phyloP scores from a whole-genome alignment of 345 rosid species.

The Corymbia maculata region DNA sequence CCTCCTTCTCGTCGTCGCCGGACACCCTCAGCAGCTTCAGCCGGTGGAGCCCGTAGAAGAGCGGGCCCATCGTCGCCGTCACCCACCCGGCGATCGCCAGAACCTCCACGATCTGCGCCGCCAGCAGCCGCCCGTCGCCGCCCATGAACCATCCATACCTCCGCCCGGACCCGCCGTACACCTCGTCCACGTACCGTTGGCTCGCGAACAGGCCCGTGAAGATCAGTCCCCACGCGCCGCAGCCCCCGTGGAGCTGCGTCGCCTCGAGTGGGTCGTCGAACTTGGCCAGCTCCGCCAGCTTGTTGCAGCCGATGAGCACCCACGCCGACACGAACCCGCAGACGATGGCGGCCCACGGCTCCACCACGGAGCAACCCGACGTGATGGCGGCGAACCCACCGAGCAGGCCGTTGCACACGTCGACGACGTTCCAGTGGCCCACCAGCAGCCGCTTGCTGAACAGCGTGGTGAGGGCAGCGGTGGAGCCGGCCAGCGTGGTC shows the following conservation, averaged over 20 bases:
- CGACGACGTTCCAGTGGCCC: slow-evolving; percentile 72
- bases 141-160: slow-evolving; percentile 64
- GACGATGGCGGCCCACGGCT: slow-evolving; percentile 78
- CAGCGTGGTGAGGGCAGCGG: slow-evolving; percentile 70
- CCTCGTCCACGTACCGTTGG: slow-evolving; percentile 36
- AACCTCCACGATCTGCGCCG: slow-evolving; percentile 56
- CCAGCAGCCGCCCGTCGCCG: slow-evolving; percentile 63
- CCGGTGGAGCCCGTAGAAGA: slow-evolving; percentile 40
- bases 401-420: slow-evolving; percentile 70
- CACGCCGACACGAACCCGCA: slow-evolving; percentile 63
- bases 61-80: slow-evolving; percentile 61
- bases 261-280: slow-evolving; percentile 76
- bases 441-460: slow-evolving; percentile 57
- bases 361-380: slow-evolving; percentile 70
- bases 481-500: slow-evolving; percentile 68
- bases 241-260: slow-evolving; percentile 72
- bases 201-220: slow-evolving; percentile 64
- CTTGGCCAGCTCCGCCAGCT: slow-evolving; percentile 32
- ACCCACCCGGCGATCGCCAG: slow-evolving; percentile 61
- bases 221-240: slow-evolving; percentile 72
- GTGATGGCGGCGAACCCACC: slow-evolving; percentile 89
- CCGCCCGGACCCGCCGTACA: slow-evolving; percentile 21
- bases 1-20: slow-evolving; percentile 51
- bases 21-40: slow-evolving; percentile 55
- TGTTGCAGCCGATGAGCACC: slow-evolving; percentile 55